Evolutionary conservation across 441 rosid species (phyloP), one percentile per base, ranked within the genome.

Genomic region (Viola pubescens): DNA sequence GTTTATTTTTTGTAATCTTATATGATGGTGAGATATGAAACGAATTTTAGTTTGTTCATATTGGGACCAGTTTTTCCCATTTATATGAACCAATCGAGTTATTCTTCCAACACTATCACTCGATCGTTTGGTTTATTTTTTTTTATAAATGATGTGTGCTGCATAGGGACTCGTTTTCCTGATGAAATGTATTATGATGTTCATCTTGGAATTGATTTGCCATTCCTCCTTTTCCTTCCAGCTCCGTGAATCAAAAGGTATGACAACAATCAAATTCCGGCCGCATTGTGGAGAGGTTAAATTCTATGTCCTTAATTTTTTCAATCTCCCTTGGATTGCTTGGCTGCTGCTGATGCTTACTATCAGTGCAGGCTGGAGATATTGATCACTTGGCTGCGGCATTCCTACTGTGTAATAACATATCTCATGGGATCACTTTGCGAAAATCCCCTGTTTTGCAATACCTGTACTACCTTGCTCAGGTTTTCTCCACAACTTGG

Each of bases 271-370:
- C 56, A 83, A 85, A 69, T 73, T 86, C 52, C 84, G 88, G 37
- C 89, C 94, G 48, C 94, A 83, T 43, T 82, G 84, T 53, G 94
- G 94, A 56, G 94, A 86, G 89, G 92, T 83, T 70, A 63, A 46
- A 56, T 6, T 66, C 58, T 16, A 47, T 60, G 58, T 49, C 43
- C 53, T 4, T 48, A 11, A 53, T 37, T 64, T 4, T 37, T 54
- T 53, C 19, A 50, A 9, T 46, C 26, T 40, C 16, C 16, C 14
- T 56, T 38, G 16, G 42, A 64, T 56, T 65, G 13, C 62, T 13
- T 8, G 54, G 66, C 46, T 70, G 43, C 65, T 65, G 42, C 49
- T 59, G 47, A 57, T 63, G 19, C 19, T 55, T 51, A 11, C 60
- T 34, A 55, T 46, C 45, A 71, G 42, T 75, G 65, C 79, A 81